Evolutionary conservation across 116 monocot genomes (phyloP).

Genomic region (Cymodocea nodosa): DNA sequence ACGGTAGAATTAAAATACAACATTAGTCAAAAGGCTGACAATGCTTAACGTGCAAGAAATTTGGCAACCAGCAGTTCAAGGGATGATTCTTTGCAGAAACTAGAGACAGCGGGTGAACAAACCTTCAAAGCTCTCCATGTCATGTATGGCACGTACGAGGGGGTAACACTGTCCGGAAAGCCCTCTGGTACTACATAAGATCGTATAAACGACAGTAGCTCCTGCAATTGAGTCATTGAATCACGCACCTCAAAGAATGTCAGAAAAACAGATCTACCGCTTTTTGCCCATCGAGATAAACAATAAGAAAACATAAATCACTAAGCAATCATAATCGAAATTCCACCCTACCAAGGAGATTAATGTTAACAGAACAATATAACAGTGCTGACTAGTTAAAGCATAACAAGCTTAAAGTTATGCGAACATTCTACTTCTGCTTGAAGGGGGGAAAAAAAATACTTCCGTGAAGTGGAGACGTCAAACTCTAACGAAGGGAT

Average conservation of each 20-base stretch:
- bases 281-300: too few species aligned
- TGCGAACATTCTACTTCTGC: not conserved
- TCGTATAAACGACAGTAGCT: slow-evolving; percentile 73
- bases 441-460: too few species aligned
- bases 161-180: slow-evolving; percentile 95
- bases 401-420: not conserved
- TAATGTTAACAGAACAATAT: too few species aligned
- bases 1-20: not conserved
- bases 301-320: not conserved
- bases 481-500: too few species aligned
- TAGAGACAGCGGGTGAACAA: not conserved
- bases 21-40: not conserved
- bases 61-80: not conserved
- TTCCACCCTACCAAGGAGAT: too few species aligned
- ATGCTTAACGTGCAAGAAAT: too few species aligned
- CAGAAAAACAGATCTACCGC: too few species aligned
- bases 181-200: slow-evolving; percentile 98
- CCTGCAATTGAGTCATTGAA: slow-evolving; percentile 27
- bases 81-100: not conserved
- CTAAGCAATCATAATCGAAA: not conserved
- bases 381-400: not conserved
- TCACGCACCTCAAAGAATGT: not conserved
- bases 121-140: slow-evolving; percentile 99
- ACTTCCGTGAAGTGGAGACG: too few species aligned
- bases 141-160: slow-evolving; percentile 99